Evolutionary conservation across 495 filamentous ascomycete genomes (phyloP).

Genomic region (Neurospora sp.): DNA sequence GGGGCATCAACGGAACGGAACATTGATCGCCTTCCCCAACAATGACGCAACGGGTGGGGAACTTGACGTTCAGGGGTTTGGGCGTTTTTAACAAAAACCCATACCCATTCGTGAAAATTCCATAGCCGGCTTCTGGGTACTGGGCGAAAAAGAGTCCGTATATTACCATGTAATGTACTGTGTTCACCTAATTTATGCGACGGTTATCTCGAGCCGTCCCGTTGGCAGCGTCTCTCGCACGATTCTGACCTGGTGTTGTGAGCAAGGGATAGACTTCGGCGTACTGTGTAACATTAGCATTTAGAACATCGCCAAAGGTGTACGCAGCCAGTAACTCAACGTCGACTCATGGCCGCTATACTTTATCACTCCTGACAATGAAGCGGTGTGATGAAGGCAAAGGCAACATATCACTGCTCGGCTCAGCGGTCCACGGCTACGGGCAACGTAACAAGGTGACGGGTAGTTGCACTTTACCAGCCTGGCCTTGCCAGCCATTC

Average conservation of each 20-base stretch:
- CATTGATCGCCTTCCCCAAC: not conserved
- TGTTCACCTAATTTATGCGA: not conserved
- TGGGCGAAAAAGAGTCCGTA: not conserved
- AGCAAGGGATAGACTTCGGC: not conserved
- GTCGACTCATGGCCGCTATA: not conserved
- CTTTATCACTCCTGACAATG: not conserved
- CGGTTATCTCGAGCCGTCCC: not conserved
- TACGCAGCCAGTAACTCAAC: conserved; percentile 15
- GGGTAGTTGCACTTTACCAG: not conserved
- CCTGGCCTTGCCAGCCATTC: not conserved
- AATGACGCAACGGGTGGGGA: not conserved
- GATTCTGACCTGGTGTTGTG: not conserved
- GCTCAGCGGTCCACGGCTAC: not conserved
- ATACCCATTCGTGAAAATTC: not conserved
- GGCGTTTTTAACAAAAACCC: not conserved
- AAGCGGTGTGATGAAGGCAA: not conserved
- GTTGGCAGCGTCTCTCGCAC: not conserved
- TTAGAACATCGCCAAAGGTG: conserved; percentile 21
- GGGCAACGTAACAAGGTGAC: not conserved
- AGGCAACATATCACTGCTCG: not conserved
- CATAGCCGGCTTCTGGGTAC: not conserved
- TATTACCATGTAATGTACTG: not conserved
- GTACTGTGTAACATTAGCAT: not conserved
- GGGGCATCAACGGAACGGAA: not conserved
- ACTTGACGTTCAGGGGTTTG: not conserved